Base-by-base conservation (phyloP, 306 rosid genomes). In the Rubus idaeus region DNA sequence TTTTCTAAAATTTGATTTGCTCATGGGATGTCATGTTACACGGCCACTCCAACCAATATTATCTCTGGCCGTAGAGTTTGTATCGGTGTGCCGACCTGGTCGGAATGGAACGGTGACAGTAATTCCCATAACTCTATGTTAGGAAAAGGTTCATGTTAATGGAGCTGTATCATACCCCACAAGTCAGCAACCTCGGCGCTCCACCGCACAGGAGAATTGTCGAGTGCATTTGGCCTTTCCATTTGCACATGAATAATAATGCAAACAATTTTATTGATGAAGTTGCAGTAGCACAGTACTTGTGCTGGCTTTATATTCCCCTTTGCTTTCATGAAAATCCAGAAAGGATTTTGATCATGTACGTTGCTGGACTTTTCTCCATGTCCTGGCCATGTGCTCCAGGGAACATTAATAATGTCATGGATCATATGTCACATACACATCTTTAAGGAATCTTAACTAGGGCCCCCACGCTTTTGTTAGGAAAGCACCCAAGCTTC, bases 361-460 rank as follows among this genome's bases (percentile, higher is more conserved):
- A 30, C 35, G 52, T 11, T 20, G 60, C 44, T 75, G 66, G 71
- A 82, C 71, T 80, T 82, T 84, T 87, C 71, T 84, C 79, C 76
- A 74, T 86, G 89, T 72, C 90, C 70, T 77, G 47, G 39, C 83
- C 89, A 88, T 77, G 84, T 90, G 91, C 86, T 71, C 61, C 84
- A 14, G 42, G 46, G 20, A 75, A 72, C 53, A 77, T 83, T 80
- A 78, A 83, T 35, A 37, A 23, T 30, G 70, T 71, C 73, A 78
- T 81, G 75, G 80, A 74, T 63, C 57, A 66, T 77, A 69, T 73
- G 76, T 7, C 74, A 5, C 23, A 42, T 53, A 18, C 76, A 76
- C 40, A 62, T 80, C 53, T 40, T 79, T 79, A 71, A 79, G 80
- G 82, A 83, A 81, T 88, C 89, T 79, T 66, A 44, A 53, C 46